Conservation (phyloP, 1,284 basidiomycete species). For the Xerocomus minutiporus region DNA sequence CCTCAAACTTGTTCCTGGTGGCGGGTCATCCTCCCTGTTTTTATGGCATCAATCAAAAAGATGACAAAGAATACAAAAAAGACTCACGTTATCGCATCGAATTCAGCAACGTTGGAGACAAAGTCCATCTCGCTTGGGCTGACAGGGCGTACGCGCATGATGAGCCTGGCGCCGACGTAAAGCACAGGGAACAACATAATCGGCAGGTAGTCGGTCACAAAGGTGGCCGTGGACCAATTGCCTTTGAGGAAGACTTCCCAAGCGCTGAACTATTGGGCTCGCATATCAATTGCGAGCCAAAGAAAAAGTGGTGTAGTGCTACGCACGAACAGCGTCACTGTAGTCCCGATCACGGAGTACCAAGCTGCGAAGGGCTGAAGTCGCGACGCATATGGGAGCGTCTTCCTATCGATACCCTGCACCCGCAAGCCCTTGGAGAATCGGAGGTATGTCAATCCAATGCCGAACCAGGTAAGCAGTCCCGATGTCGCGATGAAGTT, state of each 20-base stretch:
- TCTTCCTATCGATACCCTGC: constrained; percentile 50
- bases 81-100: constrained; percentile 44
- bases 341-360: constrained; percentile 34
- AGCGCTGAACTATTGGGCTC: constrained; percentile 33
- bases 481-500: constrained; percentile 44
- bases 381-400: constrained; percentile 46
- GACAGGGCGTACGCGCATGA: constrained; percentile 36
- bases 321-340: constrained; percentile 39
- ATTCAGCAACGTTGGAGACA: constrained; percentile 44
- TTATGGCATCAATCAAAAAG: not conserved
- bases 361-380: constrained; percentile 49
- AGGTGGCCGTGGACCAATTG: constrained; percentile 34
- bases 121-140: constrained; percentile 59
- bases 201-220: constrained; percentile 57
- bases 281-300: not conserved
- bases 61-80: not conserved
- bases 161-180: constrained; percentile 44
- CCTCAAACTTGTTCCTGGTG: constrained; percentile 23
- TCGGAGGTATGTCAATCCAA: constrained; percentile 56
- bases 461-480: constrained; percentile 61
- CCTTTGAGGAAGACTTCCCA: constrained; percentile 43
- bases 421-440: constrained; percentile 54
- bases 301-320: not conserved
- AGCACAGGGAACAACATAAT: constrained; percentile 56
- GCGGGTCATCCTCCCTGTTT: constrained; percentile 28